Evolutionary conservation across 2,329 filamentous ascomycete genomes (phyloP), one percentile per base, ranked within the genome.

Genomic region (Aspergillus phoenicis): DNA sequence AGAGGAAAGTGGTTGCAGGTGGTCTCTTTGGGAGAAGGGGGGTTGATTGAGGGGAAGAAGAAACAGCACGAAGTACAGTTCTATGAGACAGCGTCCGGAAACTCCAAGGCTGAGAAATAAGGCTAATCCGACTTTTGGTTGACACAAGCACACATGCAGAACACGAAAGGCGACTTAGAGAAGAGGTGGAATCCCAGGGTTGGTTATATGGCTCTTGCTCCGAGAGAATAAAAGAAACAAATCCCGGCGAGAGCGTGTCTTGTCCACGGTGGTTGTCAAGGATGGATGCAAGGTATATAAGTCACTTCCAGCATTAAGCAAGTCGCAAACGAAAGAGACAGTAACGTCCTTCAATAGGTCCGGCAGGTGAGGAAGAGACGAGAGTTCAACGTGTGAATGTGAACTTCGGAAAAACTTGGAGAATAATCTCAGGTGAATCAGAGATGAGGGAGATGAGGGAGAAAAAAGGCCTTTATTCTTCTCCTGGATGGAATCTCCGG

Each of bases 41-140:
- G 57, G 54, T 62, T 61, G 67, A 39, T 61, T 62, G 62, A 36
- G 33, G 33, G 33, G 61, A 62, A 70, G 58, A 60, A 63, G 61
- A 65, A 70, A 69, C 53, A 65, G 63, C 59, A 62, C 58, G n/a
- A 70, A 63, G 60, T 64, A 68, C 58, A 65, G 62, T 60, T 69
- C 61, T 66, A 66, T 64, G 49, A 66, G 62, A 67, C 62, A 63
- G 68, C 51, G 63, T 67, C 66, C 67, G 59, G 62, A 62, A 60
- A 59, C 64, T 64, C 68, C 66, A 68, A 64, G 64, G 67, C 51
- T 64, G 65, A 60, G 61, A 60, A 61, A 57, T 58, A 66, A 63
- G 60, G 63, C 63, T 63, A 66, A 66, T 63, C 62, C 47, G 63
- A 66, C 24, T 57, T 64, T 52, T 61, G 63, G 62, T 61, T 64